phyloP scores from a whole-genome alignment of 352 stramenopile genomes.

The Pythium biforme region DNA sequence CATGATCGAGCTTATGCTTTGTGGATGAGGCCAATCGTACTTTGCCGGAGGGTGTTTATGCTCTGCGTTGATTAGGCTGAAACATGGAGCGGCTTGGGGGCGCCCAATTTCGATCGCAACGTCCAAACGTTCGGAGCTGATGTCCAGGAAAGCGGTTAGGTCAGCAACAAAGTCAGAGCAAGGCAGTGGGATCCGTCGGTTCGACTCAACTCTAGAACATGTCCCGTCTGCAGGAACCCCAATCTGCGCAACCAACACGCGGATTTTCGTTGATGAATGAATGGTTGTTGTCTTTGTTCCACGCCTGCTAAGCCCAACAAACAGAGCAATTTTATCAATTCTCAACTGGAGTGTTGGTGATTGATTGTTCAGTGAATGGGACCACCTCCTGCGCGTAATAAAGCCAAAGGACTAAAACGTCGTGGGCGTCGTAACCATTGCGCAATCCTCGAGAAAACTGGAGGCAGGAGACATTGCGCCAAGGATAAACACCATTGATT shows the following conservation, averaged over 20 bases:
- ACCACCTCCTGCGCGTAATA: neutral
- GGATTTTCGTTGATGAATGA: neutral
- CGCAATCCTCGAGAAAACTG: neutral
- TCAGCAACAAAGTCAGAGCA: constrained; percentile 3
- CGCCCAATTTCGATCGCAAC: neutral
- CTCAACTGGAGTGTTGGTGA: constrained; percentile 1
- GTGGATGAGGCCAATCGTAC: neutral
- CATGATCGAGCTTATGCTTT: neutral
- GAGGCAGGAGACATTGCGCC: too few species aligned
- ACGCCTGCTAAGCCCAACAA: neutral
- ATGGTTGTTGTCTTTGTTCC: neutral
- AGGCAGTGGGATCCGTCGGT: neutral
- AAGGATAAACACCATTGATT: neutral
- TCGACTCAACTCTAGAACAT: neutral
- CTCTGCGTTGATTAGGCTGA: constrained; percentile 3
- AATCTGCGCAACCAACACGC: neutral
- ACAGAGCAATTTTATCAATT: neutral
- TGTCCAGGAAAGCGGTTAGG: constrained; percentile 1
- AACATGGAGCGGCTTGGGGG: too few species aligned
- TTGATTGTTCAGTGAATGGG: constrained; percentile 4
- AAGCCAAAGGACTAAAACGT: neutral
- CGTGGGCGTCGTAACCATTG: neutral
- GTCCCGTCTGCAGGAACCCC: neutral
- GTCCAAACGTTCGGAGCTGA: constrained; percentile 7
- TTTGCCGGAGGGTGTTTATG: constrained; percentile 4